Percentiles rank a stretch among this genome's conserved stretches.
Conservation (phyloP, 768 basidiomycete genomes). For the Pseudohyphozyma bogoriensis region DNA sequence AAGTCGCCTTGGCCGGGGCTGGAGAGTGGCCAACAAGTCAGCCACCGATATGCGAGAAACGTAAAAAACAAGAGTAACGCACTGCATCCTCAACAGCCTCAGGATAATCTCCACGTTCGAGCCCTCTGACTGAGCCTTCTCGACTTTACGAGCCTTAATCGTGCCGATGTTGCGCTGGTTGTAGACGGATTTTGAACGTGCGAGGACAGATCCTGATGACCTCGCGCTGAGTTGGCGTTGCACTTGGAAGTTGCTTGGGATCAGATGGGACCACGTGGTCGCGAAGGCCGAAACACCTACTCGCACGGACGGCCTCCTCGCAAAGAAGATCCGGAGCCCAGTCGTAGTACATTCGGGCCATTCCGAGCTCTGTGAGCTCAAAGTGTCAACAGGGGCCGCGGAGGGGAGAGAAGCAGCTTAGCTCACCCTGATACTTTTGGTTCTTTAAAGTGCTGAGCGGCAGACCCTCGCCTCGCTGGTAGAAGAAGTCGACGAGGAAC, state of each 20-base stretch:
- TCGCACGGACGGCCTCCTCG: slow-evolving; percentile 33
- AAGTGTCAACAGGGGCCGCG: not conserved
- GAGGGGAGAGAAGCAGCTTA: slow-evolving; percentile 42
- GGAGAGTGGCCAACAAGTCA: not conserved
- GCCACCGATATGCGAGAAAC: not conserved
- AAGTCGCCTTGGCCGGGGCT: slow-evolving; percentile 76
- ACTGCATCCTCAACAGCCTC: slow-evolving; percentile 76
- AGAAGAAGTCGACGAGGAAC: slow-evolving; percentile 92
- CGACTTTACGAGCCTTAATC: slow-evolving; percentile 84
- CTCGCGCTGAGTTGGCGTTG: slow-evolving; percentile 39
- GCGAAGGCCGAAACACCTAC: slow-evolving; percentile 7
- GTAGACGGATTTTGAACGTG: slow-evolving; percentile 85
- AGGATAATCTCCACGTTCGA: slow-evolving; percentile 82
- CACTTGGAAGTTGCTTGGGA: not conserved
- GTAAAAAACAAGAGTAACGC: not conserved
- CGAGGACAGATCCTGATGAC: slow-evolving; percentile 52
- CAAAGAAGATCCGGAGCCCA: slow-evolving; percentile 52
- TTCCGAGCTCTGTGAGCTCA: slow-evolving; percentile 12
- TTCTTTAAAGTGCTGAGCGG: slow-evolving; percentile 78
- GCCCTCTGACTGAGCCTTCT: slow-evolving; percentile 64
- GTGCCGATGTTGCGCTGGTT: slow-evolving; percentile 90
- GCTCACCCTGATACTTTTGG: slow-evolving; percentile 74
- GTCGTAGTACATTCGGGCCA: slow-evolving; percentile 85
- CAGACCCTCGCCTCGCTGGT: slow-evolving; percentile 84
- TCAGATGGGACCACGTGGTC: not conserved